A percentile compares a stretch with the other conserved stretches of the same genome.
phyloP scores from a whole-genome alignment of 2,329 filamentous ascomycete species.

The Aureobasidium subglaciale region DNA sequence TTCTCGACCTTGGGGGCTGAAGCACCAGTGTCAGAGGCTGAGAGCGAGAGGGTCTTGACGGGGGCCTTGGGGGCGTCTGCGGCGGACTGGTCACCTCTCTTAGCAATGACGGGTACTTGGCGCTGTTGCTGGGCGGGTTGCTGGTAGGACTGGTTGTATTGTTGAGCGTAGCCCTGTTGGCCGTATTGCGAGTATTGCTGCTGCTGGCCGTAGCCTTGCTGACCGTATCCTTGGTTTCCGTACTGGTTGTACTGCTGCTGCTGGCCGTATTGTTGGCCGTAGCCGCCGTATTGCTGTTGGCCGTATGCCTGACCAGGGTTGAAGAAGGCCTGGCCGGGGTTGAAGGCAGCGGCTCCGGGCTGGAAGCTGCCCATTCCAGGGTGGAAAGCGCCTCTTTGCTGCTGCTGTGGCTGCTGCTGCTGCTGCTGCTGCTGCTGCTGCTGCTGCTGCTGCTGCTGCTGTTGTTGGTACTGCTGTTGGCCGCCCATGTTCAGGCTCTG shows the following conservation, averaged over 20 bases:
- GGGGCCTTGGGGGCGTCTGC: slow-evolving; percentile 44
- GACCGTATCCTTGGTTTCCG: slow-evolving; percentile 33
- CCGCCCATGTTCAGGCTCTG: slow-evolving; percentile 28
- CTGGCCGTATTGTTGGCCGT: slow-evolving; percentile 21
- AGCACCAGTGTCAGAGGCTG: slow-evolving; percentile 40
- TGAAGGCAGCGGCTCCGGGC: slow-evolving; percentile 31
- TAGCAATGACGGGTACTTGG: slow-evolving; percentile 56
- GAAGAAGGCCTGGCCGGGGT: slow-evolving; percentile 32
- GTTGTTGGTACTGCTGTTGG: slow-evolving; percentile 14
- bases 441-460: slow-evolving; percentile 10
- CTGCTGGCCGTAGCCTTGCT: slow-evolving; percentile 20
- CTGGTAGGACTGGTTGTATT: slow-evolving; percentile 34
- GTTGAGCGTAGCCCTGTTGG: slow-evolving; percentile 23
- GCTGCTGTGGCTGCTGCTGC: background rate
- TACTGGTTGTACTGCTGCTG: slow-evolving; percentile 24
- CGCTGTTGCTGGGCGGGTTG: slow-evolving; percentile 37
- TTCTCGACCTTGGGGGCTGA: slow-evolving; percentile 49
- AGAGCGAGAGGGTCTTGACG: slow-evolving; percentile 53
- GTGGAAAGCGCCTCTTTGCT: slow-evolving; percentile 21
- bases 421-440: slow-evolving; percentile 9
- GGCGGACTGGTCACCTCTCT: slow-evolving; percentile 48
- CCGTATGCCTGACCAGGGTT: slow-evolving; percentile 27
- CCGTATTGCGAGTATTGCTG: slow-evolving; percentile 21
- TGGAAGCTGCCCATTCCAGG: slow-evolving; percentile 25
- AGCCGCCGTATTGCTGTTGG: slow-evolving; percentile 29